These are phyloP conservation scores for Stagonosporopsis vannaccii DNA, from an alignment of 2,329 filamentous ascomycete species.

Conservation along the genomic window DNA sequence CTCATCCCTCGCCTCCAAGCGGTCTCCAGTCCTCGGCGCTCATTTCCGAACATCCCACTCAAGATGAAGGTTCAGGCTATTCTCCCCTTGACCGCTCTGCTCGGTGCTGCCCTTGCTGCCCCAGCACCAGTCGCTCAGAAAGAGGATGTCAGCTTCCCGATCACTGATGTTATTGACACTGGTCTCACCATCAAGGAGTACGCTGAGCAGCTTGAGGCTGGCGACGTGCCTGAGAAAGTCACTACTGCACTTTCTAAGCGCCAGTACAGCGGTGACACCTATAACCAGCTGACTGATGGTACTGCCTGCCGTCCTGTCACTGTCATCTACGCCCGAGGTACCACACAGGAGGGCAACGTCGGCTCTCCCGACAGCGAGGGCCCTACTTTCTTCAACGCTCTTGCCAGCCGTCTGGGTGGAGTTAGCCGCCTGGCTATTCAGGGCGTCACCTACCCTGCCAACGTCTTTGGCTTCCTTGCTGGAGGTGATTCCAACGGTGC, in stretches of 20 bases:
- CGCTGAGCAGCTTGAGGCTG: constrained; percentile 29
- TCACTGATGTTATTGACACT: constrained; percentile 34
- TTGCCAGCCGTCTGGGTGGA: constrained; percentile 52
- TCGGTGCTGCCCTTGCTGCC: constrained; percentile 25
- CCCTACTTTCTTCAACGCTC: constrained; percentile 58
- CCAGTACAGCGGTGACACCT: constrained; percentile 32
- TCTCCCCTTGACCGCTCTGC: constrained; percentile 26
- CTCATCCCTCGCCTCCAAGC: background rate
- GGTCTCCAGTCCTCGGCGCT: background rate
- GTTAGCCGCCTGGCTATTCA: constrained; percentile 58
- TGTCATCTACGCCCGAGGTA: constrained; percentile 64
- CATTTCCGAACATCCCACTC: background rate
- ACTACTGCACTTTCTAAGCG: constrained; percentile 20
- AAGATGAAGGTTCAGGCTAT: constrained; percentile 33
- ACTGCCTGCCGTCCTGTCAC: constrained; percentile 56
- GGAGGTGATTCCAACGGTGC: constrained; percentile 57
- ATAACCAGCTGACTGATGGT: constrained; percentile 43
- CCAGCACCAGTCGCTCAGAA: constrained; percentile 18
- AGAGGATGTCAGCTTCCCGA: constrained; percentile 32
- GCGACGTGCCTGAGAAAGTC: constrained; percentile 11
- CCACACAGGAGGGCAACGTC: constrained; percentile 60
- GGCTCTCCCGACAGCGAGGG: constrained; percentile 54
- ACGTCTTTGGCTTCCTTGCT: constrained; percentile 52
- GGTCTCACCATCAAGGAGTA: constrained; percentile 37
- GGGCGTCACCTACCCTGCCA: constrained; percentile 62